A percentile compares a stretch with the other conserved stretches of the same genome.
Evolutionary conservation across 495 filamentous ascomycete genomes (phyloP).

Genomic region (Trichoderma gamsii): DNA sequence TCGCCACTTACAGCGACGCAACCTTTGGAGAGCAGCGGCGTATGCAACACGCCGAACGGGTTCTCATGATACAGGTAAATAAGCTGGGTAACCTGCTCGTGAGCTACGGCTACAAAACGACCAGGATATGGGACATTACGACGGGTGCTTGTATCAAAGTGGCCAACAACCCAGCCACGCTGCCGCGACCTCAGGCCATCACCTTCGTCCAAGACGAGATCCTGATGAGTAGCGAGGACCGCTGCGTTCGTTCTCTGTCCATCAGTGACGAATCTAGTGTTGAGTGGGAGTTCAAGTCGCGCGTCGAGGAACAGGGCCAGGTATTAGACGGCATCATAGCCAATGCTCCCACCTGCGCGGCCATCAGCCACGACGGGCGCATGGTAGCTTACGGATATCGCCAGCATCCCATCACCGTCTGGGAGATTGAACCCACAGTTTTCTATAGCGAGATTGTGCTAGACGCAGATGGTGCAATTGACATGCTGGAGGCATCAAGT

Average conservation of each 20-base stretch:
- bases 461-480: conserved; percentile 7
- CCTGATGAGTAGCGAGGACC: neutral
- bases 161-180: neutral
- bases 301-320: neutral
- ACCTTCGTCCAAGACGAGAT: neutral
- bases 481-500: conserved; percentile 14
- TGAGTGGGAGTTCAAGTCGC: neutral
- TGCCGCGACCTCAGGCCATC: neutral
- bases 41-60: neutral
- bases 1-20: conserved; percentile 8
- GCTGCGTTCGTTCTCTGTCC: neutral
- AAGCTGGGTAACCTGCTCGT: neutral
- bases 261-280: neutral
- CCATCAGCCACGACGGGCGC: conserved; percentile 20
- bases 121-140: conserved; percentile 15
- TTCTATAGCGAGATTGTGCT: conserved; percentile 6
- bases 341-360: neutral
- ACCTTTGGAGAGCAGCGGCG: conserved; percentile 16
- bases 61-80: conserved; percentile 8
- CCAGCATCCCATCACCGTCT: conserved; percentile 16
- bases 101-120: conserved; percentile 15
- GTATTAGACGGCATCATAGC: neutral
- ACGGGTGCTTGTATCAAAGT: conserved; percentile 11
- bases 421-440: conserved; percentile 15
- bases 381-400: conserved; percentile 19